A percentile compares a stretch with the other conserved stretches of the same genome.
Evolutionary conservation across 768 basidiomycete species (phyloP).

Genomic region (Lentinula sp.): DNA sequence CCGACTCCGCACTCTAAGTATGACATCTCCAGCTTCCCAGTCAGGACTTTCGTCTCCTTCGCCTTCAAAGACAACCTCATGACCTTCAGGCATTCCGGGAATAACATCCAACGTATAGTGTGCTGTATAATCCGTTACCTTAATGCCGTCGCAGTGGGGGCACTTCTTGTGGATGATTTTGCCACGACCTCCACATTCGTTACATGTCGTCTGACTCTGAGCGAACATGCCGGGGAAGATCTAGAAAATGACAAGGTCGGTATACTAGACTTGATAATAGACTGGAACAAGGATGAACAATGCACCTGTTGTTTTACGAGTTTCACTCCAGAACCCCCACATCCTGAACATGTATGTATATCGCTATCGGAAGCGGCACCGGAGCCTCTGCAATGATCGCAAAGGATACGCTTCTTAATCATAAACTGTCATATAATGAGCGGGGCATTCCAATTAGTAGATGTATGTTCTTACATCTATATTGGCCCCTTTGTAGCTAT

Average conservation of each 20-base stretch:
- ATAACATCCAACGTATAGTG: slow-evolving; percentile 49
- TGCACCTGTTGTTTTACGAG: slow-evolving; percentile 74
- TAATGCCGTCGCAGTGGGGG: slow-evolving; percentile 75
- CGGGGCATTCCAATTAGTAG: slow-evolving; percentile 13
- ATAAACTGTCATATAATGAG: slow-evolving; percentile 59
- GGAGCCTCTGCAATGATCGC: slow-evolving; percentile 94
- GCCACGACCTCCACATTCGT: slow-evolving; percentile 81
- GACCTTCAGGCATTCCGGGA: slow-evolving; percentile 78
- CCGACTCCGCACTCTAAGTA: slow-evolving; percentile 77
- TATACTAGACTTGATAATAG: no score
- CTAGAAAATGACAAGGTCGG: slow-evolving; percentile 11
- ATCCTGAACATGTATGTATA: slow-evolving; percentile 81
- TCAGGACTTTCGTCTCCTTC: slow-evolving; percentile 95
- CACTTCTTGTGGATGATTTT: slow-evolving; percentile 72
- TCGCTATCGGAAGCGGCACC: slow-evolving; percentile 88
- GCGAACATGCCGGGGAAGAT: slow-evolving; percentile 98
- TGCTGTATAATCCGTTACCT: slow-evolving; percentile 75
- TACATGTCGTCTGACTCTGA: slow-evolving; percentile 78
- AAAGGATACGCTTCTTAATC: slow-evolving; percentile 86
- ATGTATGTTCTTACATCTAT: slow-evolving; percentile 57
- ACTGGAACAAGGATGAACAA: not conserved
- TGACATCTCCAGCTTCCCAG: slow-evolving; percentile 92
- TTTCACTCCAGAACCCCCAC: slow-evolving; percentile 81
- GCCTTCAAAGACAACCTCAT: slow-evolving; percentile 91
- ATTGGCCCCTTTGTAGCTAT: slow-evolving; percentile 76